phyloP scores from a whole-genome alignment of 148 eudicot species.

The Mesembryanthemum crystallinum region DNA sequence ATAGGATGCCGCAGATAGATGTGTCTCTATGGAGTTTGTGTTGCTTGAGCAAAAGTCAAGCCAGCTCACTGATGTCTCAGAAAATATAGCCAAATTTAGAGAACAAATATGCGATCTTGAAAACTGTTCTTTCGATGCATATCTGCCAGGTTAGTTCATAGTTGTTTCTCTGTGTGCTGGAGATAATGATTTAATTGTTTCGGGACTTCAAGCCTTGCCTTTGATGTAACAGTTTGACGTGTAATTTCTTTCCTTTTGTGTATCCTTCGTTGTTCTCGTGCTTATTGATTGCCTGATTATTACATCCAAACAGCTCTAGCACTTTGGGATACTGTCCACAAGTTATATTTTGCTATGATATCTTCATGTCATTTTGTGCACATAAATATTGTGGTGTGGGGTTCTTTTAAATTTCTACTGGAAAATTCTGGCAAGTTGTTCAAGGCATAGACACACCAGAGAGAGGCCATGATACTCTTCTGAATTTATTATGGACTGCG shows the following conservation, averaged over 20 bases:
- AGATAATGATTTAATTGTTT: constrained; percentile 2
- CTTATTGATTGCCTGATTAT: no score
- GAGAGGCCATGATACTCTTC: neutral
- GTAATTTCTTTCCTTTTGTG: neutral
- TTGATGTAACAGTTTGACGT: neutral
- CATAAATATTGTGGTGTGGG: neutral
- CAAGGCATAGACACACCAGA: neutral
- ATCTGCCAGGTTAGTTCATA: constrained; percentile 65
- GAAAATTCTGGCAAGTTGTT: neutral
- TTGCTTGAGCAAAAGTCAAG: constrained; percentile 63
- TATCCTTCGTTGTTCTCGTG: no score
- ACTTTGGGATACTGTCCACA: neutral
- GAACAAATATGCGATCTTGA: constrained; percentile 67
- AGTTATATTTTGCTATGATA: neutral
- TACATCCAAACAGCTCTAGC: no score
- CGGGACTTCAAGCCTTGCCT: neutral
- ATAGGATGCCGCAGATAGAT: constrained; percentile 79
- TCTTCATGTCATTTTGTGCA: neutral
- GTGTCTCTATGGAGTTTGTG: constrained; percentile 67
- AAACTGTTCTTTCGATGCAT: constrained; percentile 64
- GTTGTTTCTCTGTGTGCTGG: constrained; percentile 3
- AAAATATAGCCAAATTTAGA: constrained; percentile 45
- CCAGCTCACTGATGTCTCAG: constrained; percentile 44
- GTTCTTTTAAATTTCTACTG: neutral
- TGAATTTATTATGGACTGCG: neutral